A percentile compares a stretch with the other conserved stretches of the same genome.
Evolutionary conservation across 2,329 filamentous ascomycete species (phyloP).

Genomic region (Hansfordia pulvinata): DNA sequence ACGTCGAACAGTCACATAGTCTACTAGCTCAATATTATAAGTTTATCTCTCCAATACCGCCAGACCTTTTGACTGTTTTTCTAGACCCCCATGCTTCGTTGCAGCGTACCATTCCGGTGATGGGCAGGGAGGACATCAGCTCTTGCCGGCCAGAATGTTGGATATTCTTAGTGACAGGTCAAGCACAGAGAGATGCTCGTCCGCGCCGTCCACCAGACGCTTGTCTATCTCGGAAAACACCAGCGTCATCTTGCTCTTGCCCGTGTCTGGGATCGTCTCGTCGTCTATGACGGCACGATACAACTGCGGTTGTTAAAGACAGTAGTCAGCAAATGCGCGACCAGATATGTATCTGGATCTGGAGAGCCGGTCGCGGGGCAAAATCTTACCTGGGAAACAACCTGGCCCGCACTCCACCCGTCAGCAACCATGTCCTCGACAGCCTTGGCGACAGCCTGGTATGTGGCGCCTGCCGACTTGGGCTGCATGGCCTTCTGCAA

Average conservation of each 20-base stretch:
- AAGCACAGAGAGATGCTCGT: constrained; percentile 85
- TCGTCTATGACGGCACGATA: constrained; percentile 76
- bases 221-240: constrained; percentile 94
- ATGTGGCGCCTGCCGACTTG: constrained; percentile 47
- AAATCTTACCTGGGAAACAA: constrained; percentile 58
- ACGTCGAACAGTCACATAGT: not conserved
- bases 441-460: constrained; percentile 60
- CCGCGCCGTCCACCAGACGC: constrained; percentile 81
- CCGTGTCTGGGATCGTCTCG: constrained; percentile 67
- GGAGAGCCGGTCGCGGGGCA: not conserved
- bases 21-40: not conserved
- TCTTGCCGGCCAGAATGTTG: constrained; percentile 44
- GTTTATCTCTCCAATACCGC: not conserved
- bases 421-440: constrained; percentile 89
- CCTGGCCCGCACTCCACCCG: constrained; percentile 89
- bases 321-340: constrained; percentile 8
- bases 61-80: constrained; percentile 1
- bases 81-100: constrained; percentile 1
- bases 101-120: too few relatives aligned
- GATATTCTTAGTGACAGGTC: constrained; percentile 77
- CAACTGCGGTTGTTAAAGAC: constrained; percentile 33
- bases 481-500: constrained; percentile 69
- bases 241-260: constrained; percentile 83
- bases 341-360: not conserved
- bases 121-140: too few relatives aligned